Evolutionary conservation across 768 basidiomycete genomes (phyloP).

Genomic region (Plicaturopsis crispa): DNA sequence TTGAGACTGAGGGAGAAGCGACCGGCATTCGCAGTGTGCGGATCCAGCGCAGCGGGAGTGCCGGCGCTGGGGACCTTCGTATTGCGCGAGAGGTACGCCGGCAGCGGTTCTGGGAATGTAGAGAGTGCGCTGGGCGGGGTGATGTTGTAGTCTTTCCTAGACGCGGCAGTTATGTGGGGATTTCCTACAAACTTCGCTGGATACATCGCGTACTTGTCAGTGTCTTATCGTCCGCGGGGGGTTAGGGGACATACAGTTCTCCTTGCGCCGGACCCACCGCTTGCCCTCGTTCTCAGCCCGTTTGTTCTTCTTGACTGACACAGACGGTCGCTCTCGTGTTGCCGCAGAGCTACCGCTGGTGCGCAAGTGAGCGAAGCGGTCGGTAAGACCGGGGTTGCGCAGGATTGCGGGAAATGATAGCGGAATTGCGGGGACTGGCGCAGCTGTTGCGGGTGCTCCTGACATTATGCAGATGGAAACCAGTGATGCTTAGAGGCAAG

Average conservation of each 20-base stretch:
- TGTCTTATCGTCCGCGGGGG: not conserved
- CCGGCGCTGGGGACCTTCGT: constrained; percentile 39
- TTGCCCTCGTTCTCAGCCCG: constrained; percentile 69
- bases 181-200: constrained; percentile 68
- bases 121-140: constrained; percentile 33
- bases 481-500: too few species aligned
- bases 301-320: constrained; percentile 30
- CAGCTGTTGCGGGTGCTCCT: too few species aligned
- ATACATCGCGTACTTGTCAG: too few species aligned
- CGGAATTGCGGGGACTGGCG: constrained; percentile 30
- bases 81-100: constrained; percentile 59
- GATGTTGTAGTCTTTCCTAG: constrained; percentile 44
- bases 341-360: constrained; percentile 9
- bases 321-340: constrained; percentile 7
- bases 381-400: constrained; percentile 46
- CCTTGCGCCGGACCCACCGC: constrained; percentile 68
- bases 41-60: constrained; percentile 32
- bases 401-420: constrained; percentile 71
- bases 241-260: constrained; percentile 56
- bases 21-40: constrained; percentile 58
- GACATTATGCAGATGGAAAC: too few species aligned
- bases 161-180: constrained; percentile 61
- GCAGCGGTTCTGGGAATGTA: constrained; percentile 76
- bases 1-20: constrained; percentile 71
- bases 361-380: constrained; percentile 48